Conservation (phyloP, 257 asterid species). For the Solanum chiquidenum region DNA sequence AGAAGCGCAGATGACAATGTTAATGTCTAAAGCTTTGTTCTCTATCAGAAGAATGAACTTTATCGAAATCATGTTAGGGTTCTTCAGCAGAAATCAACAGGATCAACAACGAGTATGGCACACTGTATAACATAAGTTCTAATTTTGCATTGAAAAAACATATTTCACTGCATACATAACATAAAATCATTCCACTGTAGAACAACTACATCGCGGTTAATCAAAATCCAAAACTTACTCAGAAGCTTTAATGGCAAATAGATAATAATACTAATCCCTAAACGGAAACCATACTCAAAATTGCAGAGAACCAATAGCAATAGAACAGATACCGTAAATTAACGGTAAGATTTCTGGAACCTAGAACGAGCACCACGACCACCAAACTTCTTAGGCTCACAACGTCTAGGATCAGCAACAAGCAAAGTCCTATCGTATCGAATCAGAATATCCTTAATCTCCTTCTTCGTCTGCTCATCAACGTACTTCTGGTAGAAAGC, state of each 20-base stretch:
- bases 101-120: neutral
- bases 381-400: slow-evolving; percentile 2
- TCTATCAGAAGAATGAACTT: too few relatives aligned
- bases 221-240: neutral
- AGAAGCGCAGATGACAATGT: neutral
- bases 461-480: neutral
- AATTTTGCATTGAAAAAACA: neutral
- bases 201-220: neutral
- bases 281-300: neutral
- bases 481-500: neutral
- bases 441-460: neutral
- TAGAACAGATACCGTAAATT: neutral
- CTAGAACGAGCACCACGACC: slow-evolving; percentile 4
- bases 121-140: neutral
- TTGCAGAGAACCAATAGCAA: neutral
- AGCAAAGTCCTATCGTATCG: neutral
- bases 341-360: slow-evolving; percentile 5
- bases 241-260: neutral
- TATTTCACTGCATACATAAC: neutral
- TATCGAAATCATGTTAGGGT: neutral
- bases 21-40: neutral
- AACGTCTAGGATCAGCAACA: slow-evolving; percentile 4
- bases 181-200: neutral
- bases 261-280: neutral
- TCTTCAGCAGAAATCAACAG: neutral